Base-by-base conservation (phyloP, 1,139 yeast genomes). In the Petasospora rhodanensis region DNA sequence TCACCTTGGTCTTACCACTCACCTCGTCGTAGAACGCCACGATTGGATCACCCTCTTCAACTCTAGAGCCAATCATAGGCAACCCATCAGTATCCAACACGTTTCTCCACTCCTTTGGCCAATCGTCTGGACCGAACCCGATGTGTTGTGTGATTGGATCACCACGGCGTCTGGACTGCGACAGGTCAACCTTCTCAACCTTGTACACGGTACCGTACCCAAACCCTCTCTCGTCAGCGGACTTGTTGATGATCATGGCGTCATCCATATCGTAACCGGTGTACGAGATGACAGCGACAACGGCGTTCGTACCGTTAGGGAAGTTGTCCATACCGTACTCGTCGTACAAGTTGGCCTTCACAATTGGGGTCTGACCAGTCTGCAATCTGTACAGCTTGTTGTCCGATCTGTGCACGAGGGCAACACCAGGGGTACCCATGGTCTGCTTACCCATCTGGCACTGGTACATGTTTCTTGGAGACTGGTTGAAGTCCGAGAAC, bases 391-490 rank as follows among this genome's bases (percentile, higher is more conserved):
- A 91, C 41, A 91, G 66, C 60, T 89, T 93, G 66, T 93, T 93
- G 60, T 91, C 99, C 1, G 96, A 83, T 62, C 99, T 76, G 59
- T 89, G 95, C 29, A 70, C 76, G 38, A 91, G 68, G 0, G 95
- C 96, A 38, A 91, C 95, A 65, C 97, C 97, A 7, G 98, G 98
- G 5, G 98, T 91, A 64, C 99, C 99, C 98, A 91, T 91, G 16
- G 99, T 91, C 70, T 91, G 99, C 66, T 91, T 91, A 76, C 97
- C 98, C 99, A 91, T 91, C 73, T 93, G 98, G 68, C 99, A 91
- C 67, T 91, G 99, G 61, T 91, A 91, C 98, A 93, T 91, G 61
- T 91, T 91, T 78, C 99, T 83, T 54, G 99, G 99, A 22, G 97
- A 87, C 68, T 91, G 99, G 62, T 91, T 91, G 68, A 91, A 93